Percentiles rank a stretch among this genome's conserved stretches.
These are phyloP conservation scores for Ailanthus altissimus DNA, from an alignment of 345 rosid species.

Conservation along the genomic window DNA sequence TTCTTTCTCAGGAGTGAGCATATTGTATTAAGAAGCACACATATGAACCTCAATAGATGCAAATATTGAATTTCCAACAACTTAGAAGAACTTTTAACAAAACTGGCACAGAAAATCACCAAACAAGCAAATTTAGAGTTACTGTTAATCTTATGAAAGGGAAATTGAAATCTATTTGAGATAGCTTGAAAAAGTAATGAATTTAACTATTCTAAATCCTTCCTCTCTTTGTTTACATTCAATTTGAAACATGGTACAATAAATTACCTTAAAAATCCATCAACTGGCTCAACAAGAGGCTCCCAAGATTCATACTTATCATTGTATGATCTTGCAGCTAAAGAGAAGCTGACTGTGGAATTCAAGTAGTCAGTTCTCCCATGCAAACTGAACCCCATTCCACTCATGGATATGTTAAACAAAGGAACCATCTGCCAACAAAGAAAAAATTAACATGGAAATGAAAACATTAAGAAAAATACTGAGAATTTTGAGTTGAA, in stretches of 20 bases:
- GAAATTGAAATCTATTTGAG: not conserved
- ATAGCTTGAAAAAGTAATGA: not conserved
- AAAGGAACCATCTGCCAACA: slow-evolving; percentile 91
- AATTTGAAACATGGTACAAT: slow-evolving; percentile 3
- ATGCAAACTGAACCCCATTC: slow-evolving; percentile 70
- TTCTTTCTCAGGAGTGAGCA: not conserved
- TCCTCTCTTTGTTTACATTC: not conserved
- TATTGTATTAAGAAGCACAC: not conserved
- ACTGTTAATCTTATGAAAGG: not conserved
- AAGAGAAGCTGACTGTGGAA: slow-evolving; percentile 74
- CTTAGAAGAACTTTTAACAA: not conserved
- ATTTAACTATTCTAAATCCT: not conserved
- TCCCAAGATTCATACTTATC: slow-evolving; percentile 96
- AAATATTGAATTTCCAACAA: not conserved
- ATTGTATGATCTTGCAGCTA: slow-evolving; percentile 86
- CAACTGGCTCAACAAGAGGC: slow-evolving; percentile 90
- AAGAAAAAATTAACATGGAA: not conserved
- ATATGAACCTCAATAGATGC: not conserved
- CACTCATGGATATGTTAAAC: slow-evolving; percentile 73
- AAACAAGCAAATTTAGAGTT: not conserved
- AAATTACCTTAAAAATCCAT: slow-evolving; percentile 72
- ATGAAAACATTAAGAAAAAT: not conserved
- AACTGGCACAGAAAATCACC: not conserved
- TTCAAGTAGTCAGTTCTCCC: slow-evolving; percentile 66
- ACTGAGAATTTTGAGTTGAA: not conserved